Evolutionary conservation across 2,329 filamentous ascomycete species (phyloP).

Genomic region (Lecanicillium sp.): DNA sequence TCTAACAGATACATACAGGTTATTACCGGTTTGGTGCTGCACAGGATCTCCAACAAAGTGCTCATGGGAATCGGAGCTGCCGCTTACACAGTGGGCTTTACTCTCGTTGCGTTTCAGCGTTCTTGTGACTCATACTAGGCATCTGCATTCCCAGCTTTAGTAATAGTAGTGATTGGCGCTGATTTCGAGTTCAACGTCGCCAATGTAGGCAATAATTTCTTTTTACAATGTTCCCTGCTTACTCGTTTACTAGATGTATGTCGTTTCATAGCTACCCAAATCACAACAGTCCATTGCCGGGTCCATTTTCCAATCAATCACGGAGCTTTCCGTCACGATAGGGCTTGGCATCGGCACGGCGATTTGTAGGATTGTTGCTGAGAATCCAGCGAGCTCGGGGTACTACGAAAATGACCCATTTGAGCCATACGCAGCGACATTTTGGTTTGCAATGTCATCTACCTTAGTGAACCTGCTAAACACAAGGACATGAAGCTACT

Average conservation of each 20-base stretch:
- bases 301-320: conserved; percentile 60
- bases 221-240: too few relatives aligned
- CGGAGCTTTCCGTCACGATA: conserved; percentile 37
- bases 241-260: conserved; percentile 66
- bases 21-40: conserved; percentile 50
- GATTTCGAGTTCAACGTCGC: conserved; percentile 65
- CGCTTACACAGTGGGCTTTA: conserved; percentile 29
- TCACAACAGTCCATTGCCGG: conserved; percentile 59
- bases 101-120: conserved; percentile 49
- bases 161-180: conserved; percentile 55
- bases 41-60: conserved; percentile 55
- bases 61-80: conserved; percentile 41
- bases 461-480: too few relatives aligned
- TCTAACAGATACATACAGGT: conserved; percentile 40
- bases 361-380: conserved; percentile 40
- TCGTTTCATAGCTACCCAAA: conserved; percentile 54
- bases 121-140: conserved; percentile 53
- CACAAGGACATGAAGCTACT: too few relatives aligned
- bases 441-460: too few relatives aligned
- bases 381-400: conserved; percentile 9
- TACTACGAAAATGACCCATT: conserved; percentile 9
- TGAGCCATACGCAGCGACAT: conserved; percentile 5
- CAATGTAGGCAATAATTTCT: too few relatives aligned
- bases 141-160: conserved; percentile 52
- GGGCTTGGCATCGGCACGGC: conserved; percentile 56